Evolutionary conservation across 2,329 filamentous ascomycete genomes (phyloP).

Genomic region (Cladophialophora psammophila): DNA sequence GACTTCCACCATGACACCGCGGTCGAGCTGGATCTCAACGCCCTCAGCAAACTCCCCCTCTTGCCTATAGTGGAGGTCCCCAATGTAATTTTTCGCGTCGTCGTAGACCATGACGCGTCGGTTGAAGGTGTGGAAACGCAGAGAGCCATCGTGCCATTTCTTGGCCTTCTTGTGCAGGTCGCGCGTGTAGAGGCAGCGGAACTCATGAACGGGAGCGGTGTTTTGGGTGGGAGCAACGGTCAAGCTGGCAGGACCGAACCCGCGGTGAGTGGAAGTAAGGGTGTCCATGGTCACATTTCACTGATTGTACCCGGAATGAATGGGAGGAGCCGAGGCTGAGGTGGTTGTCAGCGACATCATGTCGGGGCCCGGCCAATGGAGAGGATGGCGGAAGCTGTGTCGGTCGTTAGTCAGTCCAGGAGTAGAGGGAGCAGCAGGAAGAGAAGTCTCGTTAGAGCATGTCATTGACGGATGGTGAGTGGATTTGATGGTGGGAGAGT

Average conservation of each 20-base stretch:
- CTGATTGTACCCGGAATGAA: constrained; percentile 2
- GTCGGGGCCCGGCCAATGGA: constrained; percentile 6
- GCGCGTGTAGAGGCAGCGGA: constrained; percentile 83
- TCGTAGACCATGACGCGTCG: constrained; percentile 91
- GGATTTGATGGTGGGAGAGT: constrained; percentile 1
- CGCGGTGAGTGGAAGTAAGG: constrained; percentile 39
- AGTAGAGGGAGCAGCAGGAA: background rate
- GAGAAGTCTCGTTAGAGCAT: background rate
- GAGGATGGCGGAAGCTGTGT: background rate
- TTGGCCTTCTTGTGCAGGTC: constrained; percentile 88
- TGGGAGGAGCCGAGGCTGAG: constrained; percentile 12
- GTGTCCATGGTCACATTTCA: constrained; percentile 26
- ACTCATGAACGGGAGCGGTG: constrained; percentile 80
- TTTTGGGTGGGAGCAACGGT: constrained; percentile 62
- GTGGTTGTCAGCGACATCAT: constrained; percentile 30
- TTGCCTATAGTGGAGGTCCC: constrained; percentile 81
- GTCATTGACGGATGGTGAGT: constrained; percentile 1
- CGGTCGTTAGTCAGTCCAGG: constrained; percentile 7
- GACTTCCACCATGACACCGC: constrained; percentile 79
- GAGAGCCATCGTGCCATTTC: constrained; percentile 88
- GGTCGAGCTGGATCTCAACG: constrained; percentile 81
- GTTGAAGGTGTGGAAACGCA: constrained; percentile 91
- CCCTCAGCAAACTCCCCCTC: constrained; percentile 75
- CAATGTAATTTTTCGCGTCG: constrained; percentile 77
- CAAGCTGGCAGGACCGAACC: constrained; percentile 43